phyloP scores from a whole-genome alignment of 139 green algal species.

The Volvox reticuliferus region DNA sequence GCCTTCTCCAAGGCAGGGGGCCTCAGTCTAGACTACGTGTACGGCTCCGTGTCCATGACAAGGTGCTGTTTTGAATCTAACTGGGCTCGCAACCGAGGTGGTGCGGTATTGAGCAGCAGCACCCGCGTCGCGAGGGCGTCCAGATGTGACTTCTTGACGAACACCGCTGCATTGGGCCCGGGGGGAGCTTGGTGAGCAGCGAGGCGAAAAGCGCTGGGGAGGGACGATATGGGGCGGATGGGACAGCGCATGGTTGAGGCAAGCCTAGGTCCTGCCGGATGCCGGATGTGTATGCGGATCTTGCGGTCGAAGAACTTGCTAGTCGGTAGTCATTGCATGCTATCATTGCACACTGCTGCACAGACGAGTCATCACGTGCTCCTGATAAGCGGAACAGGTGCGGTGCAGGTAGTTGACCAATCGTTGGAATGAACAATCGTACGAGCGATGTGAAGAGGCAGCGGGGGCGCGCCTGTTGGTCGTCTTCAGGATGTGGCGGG shows the following conservation, averaged over 20 bases:
- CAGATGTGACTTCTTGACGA: neutral
- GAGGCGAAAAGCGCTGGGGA: neutral
- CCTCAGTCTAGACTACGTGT: neutral
- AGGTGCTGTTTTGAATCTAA: conserved; percentile 1
- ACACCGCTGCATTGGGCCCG: neutral
- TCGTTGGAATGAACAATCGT: too few relatives aligned
- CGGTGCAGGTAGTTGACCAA: too few relatives aligned
- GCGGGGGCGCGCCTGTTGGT: too few relatives aligned
- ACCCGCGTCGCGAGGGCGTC: neutral
- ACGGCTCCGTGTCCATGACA: neutral
- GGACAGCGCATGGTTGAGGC: neutral
- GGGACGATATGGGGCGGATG: neutral
- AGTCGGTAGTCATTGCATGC: too few relatives aligned
- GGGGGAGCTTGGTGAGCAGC: conserved; percentile 10
- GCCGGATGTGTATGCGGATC: too few relatives aligned
- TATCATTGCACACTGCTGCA: too few relatives aligned
- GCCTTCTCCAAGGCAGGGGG: neutral
- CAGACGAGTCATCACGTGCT: too few relatives aligned
- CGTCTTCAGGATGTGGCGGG: too few relatives aligned
- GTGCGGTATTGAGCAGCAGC: neutral
- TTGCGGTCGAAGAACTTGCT: too few relatives aligned
- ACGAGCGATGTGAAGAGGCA: too few relatives aligned
- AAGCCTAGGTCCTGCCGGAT: too few relatives aligned
- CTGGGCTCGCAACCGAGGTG: neutral
- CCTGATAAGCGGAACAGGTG: too few relatives aligned